Conservation (phyloP, 148 eudicot genomes). For the Camellia lanceoleosa region DNA sequence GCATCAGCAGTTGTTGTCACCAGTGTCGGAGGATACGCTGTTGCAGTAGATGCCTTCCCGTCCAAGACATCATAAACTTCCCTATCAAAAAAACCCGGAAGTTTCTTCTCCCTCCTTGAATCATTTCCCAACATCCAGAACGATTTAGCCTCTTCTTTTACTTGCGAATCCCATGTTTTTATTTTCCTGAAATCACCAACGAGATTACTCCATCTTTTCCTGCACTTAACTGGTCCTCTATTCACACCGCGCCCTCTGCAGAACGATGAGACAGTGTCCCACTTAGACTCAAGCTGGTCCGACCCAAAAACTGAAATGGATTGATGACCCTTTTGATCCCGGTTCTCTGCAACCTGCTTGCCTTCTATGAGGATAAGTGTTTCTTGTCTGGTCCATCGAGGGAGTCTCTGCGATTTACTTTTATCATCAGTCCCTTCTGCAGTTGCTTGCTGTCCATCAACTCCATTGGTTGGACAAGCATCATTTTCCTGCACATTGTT, state of each 20-base stretch:
- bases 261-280: constrained; percentile 62
- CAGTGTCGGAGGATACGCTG: constrained; percentile 19
- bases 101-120: constrained; percentile 50
- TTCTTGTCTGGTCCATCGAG: constrained; percentile 69
- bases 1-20: constrained; percentile 21
- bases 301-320: constrained; percentile 19
- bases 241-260: constrained; percentile 62
- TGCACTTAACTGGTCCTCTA: constrained; percentile 68
- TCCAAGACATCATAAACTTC: constrained; percentile 59
- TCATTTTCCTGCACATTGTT: constrained; percentile 15
- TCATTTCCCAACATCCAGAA: constrained; percentile 67
- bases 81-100: constrained; percentile 62
- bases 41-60: constrained; percentile 14
- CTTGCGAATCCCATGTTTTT: constrained; percentile 52
- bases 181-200: constrained; percentile 67
- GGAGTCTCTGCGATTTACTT: constrained; percentile 46
- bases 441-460: constrained; percentile 19
- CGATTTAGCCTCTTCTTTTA: constrained; percentile 35
- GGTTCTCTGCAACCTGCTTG: constrained; percentile 51
- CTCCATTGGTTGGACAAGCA: constrained; percentile 10
- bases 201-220: constrained; percentile 70
- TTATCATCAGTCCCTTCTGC: constrained; percentile 18
- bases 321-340: constrained; percentile 40
- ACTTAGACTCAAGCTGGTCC: constrained; percentile 50
- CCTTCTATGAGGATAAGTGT: constrained; percentile 61